Percentiles rank a stretch among this genome's conserved stretches.
These are phyloP conservation scores for Cyberlindnera misumaiensis DNA, from an alignment of 805 yeast genomes.

Conservation along the genomic window DNA sequence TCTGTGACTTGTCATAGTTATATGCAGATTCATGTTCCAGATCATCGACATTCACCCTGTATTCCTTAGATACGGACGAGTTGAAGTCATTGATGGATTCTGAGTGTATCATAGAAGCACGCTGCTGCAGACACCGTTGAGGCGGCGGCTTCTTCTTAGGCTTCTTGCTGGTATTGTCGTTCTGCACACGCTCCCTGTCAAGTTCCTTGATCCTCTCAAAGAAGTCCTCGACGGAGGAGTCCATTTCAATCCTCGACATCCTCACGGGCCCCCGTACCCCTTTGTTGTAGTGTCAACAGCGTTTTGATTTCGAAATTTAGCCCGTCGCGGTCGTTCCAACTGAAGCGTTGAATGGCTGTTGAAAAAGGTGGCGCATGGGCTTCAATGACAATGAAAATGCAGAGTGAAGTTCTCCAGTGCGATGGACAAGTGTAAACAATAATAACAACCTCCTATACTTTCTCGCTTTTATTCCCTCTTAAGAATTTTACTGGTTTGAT, in stretches of 20 bases:
- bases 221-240: slow-evolving; percentile 12
- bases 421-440: too few species aligned
- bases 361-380: too few species aligned
- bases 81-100: slow-evolving; percentile 14
- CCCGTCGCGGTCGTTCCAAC: not conserved
- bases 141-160: not conserved
- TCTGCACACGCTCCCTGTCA: slow-evolving; percentile 7
- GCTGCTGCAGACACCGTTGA: not conserved
- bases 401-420: too few species aligned
- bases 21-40: slow-evolving; percentile 60
- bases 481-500: too few species aligned
- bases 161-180: slow-evolving; percentile 4
- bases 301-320: too few species aligned
- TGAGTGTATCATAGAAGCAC: slow-evolving; percentile 6
- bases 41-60: slow-evolving; percentile 34
- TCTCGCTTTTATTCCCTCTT: too few species aligned
- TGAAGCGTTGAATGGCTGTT: not conserved
- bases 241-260: slow-evolving; percentile 3
- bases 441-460: too few species aligned
- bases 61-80: slow-evolving; percentile 34
- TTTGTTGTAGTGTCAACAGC: too few species aligned
- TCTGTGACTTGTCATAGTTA: slow-evolving; percentile 37
- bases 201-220: slow-evolving; percentile 11
- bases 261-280: not conserved
- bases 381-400: too few species aligned